Percentiles rank a stretch among this genome's conserved stretches.
These are phyloP conservation scores for Anthoceros angustus DNA, from an alignment of 225 moss, liverwort and hornwort genomes.

Conservation along the genomic window DNA sequence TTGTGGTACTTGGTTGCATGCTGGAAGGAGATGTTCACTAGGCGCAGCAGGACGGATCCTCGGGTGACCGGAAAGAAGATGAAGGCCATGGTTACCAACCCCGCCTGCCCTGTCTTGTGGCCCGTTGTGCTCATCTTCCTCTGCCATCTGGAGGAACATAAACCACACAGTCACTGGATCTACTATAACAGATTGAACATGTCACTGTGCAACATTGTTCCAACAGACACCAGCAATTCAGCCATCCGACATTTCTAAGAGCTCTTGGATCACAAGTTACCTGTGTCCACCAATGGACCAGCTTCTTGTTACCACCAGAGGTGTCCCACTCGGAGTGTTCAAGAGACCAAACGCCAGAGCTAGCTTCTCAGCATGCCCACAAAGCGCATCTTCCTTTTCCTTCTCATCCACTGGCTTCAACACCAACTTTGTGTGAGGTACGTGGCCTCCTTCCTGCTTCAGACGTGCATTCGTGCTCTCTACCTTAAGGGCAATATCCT, in stretches of 20 bases:
- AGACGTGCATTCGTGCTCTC: too few species aligned
- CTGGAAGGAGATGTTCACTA: constrained; percentile 40
- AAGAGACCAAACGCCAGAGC: too few species aligned
- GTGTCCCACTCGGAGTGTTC: too few species aligned
- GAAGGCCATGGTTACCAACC: constrained; percentile 25
- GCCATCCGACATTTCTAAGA: neutral
- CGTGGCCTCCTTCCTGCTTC: too few species aligned
- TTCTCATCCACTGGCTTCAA: too few species aligned
- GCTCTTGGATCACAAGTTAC: neutral
- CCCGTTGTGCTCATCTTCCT: neutral
- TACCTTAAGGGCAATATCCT: too few species aligned
- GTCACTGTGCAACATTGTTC: neutral
- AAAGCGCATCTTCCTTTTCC: too few species aligned
- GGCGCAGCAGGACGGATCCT: constrained; percentile 35
- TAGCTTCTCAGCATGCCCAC: too few species aligned
- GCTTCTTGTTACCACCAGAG: too few species aligned
- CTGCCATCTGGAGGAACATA: neutral
- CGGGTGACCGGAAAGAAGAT: constrained; percentile 47
- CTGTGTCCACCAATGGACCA: neutral
- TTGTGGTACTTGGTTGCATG: constrained; percentile 39
- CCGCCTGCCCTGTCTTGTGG: neutral
- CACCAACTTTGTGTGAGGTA: too few species aligned
- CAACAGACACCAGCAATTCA: neutral
- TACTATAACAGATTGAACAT: neutral
- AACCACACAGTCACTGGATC: neutral